A percentile compares a stretch with the other conserved stretches of the same genome.
These are phyloP conservation scores for Coemansia sp. DNA, from an alignment of 192 early-diverging fungal species.

Conservation along the genomic window DNA sequence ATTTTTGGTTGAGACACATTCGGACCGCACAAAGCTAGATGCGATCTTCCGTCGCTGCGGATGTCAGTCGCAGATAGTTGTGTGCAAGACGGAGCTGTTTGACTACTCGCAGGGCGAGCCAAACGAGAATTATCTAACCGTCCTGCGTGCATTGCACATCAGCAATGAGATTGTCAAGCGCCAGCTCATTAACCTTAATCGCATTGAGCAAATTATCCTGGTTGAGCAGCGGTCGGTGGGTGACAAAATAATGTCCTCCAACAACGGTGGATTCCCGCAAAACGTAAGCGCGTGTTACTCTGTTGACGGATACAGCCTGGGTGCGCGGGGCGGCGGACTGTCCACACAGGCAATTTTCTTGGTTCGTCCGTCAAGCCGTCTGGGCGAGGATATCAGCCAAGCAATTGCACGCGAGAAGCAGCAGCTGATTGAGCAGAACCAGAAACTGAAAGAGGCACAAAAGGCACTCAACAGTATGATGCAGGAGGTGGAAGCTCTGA, in stretches of 20 bases:
- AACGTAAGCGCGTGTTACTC: conserved; percentile 68
- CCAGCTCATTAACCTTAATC: conserved; percentile 65
- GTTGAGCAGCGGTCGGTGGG: conserved; percentile 54
- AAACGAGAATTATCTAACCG: conserved; percentile 57
- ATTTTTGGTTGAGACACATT: conserved; percentile 69
- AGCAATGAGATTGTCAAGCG: conserved; percentile 72
- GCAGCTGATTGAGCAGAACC: conserved; percentile 12
- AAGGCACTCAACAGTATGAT: conserved; percentile 19
- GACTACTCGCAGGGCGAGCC: conserved; percentile 71
- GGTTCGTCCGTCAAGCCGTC: conserved; percentile 46
- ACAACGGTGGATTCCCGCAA: conserved; percentile 57
- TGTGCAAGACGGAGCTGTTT: conserved; percentile 65
- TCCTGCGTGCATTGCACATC: conserved; percentile 63
- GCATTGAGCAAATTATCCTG: conserved; percentile 71
- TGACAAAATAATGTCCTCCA: conserved; percentile 51
- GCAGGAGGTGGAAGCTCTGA: conserved; percentile 44
- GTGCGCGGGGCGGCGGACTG: conserved; percentile 52
- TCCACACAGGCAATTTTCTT: conserved; percentile 45
- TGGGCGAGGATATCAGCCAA: conserved; percentile 57
- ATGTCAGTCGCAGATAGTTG: conserved; percentile 60
- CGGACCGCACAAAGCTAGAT: conserved; percentile 59
- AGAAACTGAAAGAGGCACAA: conserved; percentile 16
- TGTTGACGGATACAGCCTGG: conserved; percentile 61
- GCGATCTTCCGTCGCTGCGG: conserved; percentile 55
- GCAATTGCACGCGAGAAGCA: conserved; percentile 42